A percentile compares a stretch with the other conserved stretches of the same genome.
Conservation (phyloP, 306 rosid species). For the Corylus heterophylla region DNA sequence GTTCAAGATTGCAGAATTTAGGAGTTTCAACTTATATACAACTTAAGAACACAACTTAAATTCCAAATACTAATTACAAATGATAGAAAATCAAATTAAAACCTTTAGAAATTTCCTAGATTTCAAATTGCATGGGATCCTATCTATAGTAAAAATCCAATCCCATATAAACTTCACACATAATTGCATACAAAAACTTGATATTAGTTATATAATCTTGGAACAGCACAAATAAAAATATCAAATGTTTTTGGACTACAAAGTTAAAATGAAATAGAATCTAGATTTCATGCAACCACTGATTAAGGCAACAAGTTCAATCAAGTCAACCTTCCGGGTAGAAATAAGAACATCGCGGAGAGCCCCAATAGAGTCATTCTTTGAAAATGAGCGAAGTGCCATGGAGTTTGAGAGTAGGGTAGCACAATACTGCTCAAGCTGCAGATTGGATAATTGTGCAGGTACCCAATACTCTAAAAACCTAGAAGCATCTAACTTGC, state of each 20-base stretch:
- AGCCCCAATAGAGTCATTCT: conserved; percentile 50
- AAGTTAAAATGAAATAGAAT: conserved; percentile 6
- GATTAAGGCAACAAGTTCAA: conserved; percentile 32
- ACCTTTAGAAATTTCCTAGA: background rate
- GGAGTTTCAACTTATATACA: background rate
- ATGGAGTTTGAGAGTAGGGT: conserved; percentile 61
- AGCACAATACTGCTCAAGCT: conserved; percentile 89
- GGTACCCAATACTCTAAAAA: conserved; percentile 96
- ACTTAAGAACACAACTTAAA: background rate
- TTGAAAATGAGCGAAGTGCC: conserved; percentile 53
- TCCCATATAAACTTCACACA: background rate
- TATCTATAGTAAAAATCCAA: background rate
- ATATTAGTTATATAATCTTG: background rate
- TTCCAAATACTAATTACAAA: background rate
- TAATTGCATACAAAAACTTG: background rate
- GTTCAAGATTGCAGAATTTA: background rate
- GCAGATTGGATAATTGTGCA: conserved; percentile 66
- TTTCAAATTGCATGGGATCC: background rate
- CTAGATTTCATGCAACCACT: conserved; percentile 23
- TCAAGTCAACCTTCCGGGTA: conserved; percentile 63
- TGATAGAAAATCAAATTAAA: background rate
- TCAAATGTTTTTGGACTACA: background rate
- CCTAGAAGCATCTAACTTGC: conserved; percentile 51
- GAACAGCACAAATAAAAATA: background rate
- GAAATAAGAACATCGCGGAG: conserved; percentile 58